A percentile compares a stretch with the other conserved stretches of the same genome.
phyloP scores from a whole-genome alignment of 768 basidiomycete species.

The Cytidiella melzeri region DNA sequence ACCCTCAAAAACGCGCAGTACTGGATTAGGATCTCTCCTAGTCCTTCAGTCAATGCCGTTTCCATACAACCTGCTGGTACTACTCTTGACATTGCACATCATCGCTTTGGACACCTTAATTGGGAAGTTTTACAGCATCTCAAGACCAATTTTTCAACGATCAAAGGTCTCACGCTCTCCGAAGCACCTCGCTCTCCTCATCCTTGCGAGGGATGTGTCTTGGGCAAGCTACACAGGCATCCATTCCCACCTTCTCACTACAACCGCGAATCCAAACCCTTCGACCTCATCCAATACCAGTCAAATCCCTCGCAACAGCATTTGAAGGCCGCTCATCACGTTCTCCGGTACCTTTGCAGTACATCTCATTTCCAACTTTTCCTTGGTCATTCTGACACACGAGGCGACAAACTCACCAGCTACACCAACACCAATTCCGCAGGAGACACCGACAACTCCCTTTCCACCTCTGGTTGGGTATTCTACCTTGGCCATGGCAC shows the following conservation, averaged over 20 bases:
- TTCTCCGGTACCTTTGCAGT: conserved; percentile 22
- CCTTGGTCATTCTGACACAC: too few species aligned
- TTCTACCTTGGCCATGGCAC: too few species aligned
- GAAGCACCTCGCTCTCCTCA: too few species aligned
- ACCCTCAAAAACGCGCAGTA: too few species aligned
- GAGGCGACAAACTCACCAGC: too few species aligned
- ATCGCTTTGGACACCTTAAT: conserved; percentile 6
- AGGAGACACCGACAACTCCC: too few species aligned
- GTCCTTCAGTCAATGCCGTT: neutral
- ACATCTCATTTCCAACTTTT: too few species aligned
- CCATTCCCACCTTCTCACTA: neutral
- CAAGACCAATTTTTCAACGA: too few species aligned
- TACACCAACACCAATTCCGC: conserved; percentile 14
- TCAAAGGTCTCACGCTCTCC: neutral
- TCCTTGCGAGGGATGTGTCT: too few species aligned
- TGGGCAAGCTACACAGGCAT: too few species aligned
- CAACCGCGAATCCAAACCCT: neutral
- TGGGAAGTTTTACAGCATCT: neutral
- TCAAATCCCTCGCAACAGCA: conserved; percentile 16
- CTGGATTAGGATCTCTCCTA: neutral
- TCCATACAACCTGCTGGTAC: neutral
- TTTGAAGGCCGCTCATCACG: conserved; percentile 17
- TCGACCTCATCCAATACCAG: conserved; percentile 18
- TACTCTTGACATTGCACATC: neutral
- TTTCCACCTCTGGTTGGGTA: too few species aligned